Conservation (phyloP, 2,329 filamentous ascomycete species). For the Zymoseptoria pseudotritici region DNA sequence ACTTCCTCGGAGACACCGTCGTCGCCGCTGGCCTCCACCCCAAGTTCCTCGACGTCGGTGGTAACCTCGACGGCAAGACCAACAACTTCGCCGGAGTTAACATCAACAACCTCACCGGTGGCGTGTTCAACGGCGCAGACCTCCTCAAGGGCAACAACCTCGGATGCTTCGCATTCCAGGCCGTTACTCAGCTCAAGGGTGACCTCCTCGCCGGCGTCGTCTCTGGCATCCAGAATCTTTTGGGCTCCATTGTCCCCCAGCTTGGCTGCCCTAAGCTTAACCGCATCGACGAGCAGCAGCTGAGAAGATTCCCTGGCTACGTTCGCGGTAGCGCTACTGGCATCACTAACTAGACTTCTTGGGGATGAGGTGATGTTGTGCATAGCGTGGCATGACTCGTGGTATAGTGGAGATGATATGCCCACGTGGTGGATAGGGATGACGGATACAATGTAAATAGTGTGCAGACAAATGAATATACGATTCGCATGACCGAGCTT, state of each 20-base stretch:
- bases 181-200: constrained; percentile 29
- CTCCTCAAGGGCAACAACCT: constrained; percentile 30
- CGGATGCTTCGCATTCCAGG: constrained; percentile 30
- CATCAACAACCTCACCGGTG: constrained; percentile 31
- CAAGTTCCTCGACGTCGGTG: constrained; percentile 29
- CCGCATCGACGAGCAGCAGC: constrained; percentile 21
- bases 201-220: constrained; percentile 16
- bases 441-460: not conserved
- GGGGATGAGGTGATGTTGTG: not conserved
- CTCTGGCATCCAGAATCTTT: constrained; percentile 3
- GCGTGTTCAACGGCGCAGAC: constrained; percentile 34
- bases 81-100: constrained; percentile 33
- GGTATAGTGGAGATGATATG: not conserved
- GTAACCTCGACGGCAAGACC: constrained; percentile 29
- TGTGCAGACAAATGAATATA: not conserved
- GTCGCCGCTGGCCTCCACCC: constrained; percentile 22
- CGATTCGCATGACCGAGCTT: not conserved
- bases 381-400: not conserved
- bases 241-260: constrained; percentile 12
- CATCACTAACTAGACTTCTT: not conserved
- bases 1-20: constrained; percentile 16
- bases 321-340: not conserved
- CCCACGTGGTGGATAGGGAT: not conserved
- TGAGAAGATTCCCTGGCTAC: constrained; percentile 25
- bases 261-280: constrained; percentile 24